Percentiles rank a stretch among this genome's conserved stretches.
Evolutionary conservation across 768 basidiomycete genomes (phyloP).

Genomic region (Phlegmacium glaucopus): DNA sequence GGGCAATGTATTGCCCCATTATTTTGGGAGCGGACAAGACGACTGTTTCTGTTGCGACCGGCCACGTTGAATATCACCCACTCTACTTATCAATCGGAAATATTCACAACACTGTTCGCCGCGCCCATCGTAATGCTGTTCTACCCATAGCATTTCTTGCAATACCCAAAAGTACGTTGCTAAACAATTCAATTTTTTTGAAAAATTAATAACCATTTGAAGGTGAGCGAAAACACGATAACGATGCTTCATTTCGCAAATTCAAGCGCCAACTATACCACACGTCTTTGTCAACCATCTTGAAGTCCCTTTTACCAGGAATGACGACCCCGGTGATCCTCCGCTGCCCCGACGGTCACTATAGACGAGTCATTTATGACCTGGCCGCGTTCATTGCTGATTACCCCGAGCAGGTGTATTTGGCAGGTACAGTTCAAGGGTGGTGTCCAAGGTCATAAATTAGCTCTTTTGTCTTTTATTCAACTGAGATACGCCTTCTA

Average conservation of each 20-base stretch:
- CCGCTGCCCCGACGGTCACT: too few species aligned
- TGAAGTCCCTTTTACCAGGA: slow-evolving; percentile 15
- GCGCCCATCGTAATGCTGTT: too few species aligned
- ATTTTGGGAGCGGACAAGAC: slow-evolving; percentile 14
- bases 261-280: slow-evolving; percentile 31
- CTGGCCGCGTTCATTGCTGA: too few species aligned
- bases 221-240: slow-evolving; percentile 4
- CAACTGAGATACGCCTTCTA: slow-evolving; percentile 6
- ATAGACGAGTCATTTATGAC: too few species aligned
- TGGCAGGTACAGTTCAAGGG: slow-evolving; percentile 28
- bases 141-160: too few species aligned
- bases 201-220: background rate
- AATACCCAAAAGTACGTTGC: too few species aligned
- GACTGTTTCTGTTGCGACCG: slow-evolving; percentile 12
- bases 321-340: slow-evolving; percentile 27
- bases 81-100: too few species aligned
- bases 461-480: slow-evolving; percentile 3
- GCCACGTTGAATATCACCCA: slow-evolving; percentile 12
- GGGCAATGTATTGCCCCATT: slow-evolving; percentile 12
- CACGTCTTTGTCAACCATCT: slow-evolving; percentile 17
- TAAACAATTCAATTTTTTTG: background rate
- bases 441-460: slow-evolving; percentile 30
- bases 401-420: slow-evolving; percentile 25
- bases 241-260: slow-evolving; percentile 16
- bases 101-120: too few species aligned